Evolutionary conservation across 2,329 filamentous ascomycete species (phyloP).

Genomic region (Penicillium sp.): DNA sequence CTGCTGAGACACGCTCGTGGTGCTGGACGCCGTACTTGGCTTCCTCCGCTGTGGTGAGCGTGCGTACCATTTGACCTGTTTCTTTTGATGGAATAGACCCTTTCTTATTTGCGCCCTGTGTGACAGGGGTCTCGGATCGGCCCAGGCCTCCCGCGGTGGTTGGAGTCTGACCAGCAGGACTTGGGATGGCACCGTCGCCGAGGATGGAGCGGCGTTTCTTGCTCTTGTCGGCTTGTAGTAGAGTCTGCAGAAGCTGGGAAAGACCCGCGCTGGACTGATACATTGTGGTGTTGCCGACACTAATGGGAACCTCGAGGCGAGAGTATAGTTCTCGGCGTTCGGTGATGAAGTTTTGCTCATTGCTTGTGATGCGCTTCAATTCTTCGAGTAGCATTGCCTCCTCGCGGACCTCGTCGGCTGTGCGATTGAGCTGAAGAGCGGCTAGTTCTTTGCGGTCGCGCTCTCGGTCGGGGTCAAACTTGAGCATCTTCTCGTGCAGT

Average conservation of each 20-base stretch:
- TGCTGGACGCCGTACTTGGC: conserved; percentile 77
- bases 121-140: conserved; percentile 39
- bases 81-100: conserved; percentile 37
- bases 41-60: conserved; percentile 73
- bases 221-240: conserved; percentile 78
- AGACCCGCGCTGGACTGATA: conserved; percentile 82
- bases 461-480: conserved; percentile 81
- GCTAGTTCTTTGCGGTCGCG: conserved; percentile 80
- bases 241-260: conserved; percentile 73
- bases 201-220: conserved; percentile 80
- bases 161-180: conserved; percentile 55
- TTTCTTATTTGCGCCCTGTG: conserved; percentile 33
- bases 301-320: conserved; percentile 78
- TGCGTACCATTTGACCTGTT: conserved; percentile 59
- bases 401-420: conserved; percentile 84
- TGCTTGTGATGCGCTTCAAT: conserved; percentile 83
- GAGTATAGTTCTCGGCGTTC: conserved; percentile 85
- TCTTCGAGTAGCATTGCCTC: conserved; percentile 87
- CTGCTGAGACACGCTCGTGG: conserved; percentile 79
- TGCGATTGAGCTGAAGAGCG: conserved; percentile 71
- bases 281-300: conserved; percentile 64
- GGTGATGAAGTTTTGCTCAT: conserved; percentile 80
- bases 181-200: conserved; percentile 53
- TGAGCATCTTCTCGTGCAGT: conserved; percentile 78
- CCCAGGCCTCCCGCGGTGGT: conserved; percentile 38